Conservation (phyloP, 768 basidiomycete species). For the Suillus clintonianus region DNA sequence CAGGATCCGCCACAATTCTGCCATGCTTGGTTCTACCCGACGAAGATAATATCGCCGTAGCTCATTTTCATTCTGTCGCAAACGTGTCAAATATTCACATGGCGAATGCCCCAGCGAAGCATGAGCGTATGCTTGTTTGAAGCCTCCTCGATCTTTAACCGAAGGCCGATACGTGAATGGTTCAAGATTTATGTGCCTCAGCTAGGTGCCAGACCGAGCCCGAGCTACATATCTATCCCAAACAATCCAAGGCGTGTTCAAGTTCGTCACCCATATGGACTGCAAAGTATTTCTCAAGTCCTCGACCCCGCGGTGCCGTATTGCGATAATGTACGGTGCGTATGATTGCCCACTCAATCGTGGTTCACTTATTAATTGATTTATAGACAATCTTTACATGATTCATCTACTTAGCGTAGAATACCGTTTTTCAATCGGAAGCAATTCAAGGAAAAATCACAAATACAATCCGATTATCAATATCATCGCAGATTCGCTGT, state of each 20-base stretch:
- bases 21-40: background rate
- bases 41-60: background rate
- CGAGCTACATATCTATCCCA: background rate
- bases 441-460: background rate
- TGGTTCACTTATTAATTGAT: background rate
- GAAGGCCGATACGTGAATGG: background rate
- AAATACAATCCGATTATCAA: no score
- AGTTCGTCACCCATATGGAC: background rate
- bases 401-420: background rate
- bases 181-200: background rate
- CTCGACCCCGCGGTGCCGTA: constrained; percentile 3
- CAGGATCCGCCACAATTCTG: background rate
- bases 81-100: background rate
- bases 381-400: background rate
- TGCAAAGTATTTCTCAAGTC: background rate
- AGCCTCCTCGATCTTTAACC: background rate
- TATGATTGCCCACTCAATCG: background rate
- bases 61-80: background rate
- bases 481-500: background rate
- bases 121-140: background rate
- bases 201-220: background rate
- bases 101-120: background rate
- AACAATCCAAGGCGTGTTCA: background rate
- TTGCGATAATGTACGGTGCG: background rate
- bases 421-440: background rate